Conservation (phyloP, 805 yeast genomes). For the Lipomyces spencermartinsiae region DNA sequence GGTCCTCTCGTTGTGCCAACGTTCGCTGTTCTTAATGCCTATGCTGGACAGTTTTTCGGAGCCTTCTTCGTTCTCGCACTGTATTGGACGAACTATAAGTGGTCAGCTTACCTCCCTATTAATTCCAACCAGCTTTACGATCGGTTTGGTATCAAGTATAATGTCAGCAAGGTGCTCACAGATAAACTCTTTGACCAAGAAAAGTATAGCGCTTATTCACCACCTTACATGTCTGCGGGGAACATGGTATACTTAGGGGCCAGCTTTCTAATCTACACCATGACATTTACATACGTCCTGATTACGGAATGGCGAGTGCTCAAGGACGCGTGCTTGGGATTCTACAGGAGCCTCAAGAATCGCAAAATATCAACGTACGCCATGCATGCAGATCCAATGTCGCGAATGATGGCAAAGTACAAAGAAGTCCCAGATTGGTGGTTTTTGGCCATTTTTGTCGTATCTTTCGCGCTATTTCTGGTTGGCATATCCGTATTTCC, state of each 20-base stretch:
- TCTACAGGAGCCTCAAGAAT: conserved; percentile 4
- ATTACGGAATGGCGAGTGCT: conserved; percentile 17
- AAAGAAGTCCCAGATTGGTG: conserved; percentile 73
- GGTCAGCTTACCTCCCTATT: conserved; percentile 51
- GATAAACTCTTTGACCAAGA: conserved; percentile 54
- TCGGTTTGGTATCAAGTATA: conserved; percentile 57
- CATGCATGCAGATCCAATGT: conserved; percentile 24
- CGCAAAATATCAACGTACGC: conserved; percentile 16
- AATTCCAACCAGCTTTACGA: conserved; percentile 60
- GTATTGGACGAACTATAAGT: conserved; percentile 46
- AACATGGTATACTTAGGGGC: conserved; percentile 65
- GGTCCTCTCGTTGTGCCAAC: conserved; percentile 63
- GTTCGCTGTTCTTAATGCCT: conserved; percentile 54
- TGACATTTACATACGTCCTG: conserved; percentile 54
- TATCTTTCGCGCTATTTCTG: conserved; percentile 46
- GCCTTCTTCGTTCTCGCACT: conserved; percentile 49
- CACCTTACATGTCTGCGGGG: conserved; percentile 71
- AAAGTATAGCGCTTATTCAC: conserved; percentile 62
- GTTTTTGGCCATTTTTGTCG: conserved; percentile 55
- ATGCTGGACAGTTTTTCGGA: conserved; percentile 47
- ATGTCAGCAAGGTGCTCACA: conserved; percentile 54
- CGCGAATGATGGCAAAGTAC: conserved; percentile 55
- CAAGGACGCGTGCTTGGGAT: conserved; percentile 10
- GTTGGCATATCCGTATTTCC: conserved; percentile 45
- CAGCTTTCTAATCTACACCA: conserved; percentile 62